Evolutionary conservation across 1,139 yeast species (phyloP), one percentile per base, ranked within the genome.

Genomic region (Yamadazyma dendronema): DNA sequence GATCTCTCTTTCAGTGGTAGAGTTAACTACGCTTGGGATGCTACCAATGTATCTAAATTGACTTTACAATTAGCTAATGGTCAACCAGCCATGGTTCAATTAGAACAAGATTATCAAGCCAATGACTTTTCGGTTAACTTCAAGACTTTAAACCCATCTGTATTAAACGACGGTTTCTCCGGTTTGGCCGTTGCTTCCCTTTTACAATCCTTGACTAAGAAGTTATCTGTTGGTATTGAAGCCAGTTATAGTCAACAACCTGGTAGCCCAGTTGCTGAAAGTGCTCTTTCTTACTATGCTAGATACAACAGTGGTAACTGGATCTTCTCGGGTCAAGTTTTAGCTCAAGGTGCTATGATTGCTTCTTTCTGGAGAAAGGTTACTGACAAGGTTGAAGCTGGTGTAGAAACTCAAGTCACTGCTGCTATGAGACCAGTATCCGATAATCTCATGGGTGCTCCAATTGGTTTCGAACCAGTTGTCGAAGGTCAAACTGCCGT

Each of bases 341-440:
- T 88, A 64, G 96, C 95, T 40, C 92, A 86, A 63, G 98, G 98
- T 60, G 81, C 95, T 28, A 61, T 89, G 38, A 74, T 84, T 48
- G 92, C 94, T 35, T 84, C 96, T 21, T 90, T 87, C 81, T 90
- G 95, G 94, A 84, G 95, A 73, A 85, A 78, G 62, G 89, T 90
- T 52, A 77, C 94, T 42, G 90, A 87, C 54, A 85, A 84, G 61
- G 95, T 92, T 45, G 97, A 92, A 71, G 97, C 96, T 42, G 98
- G 97, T 68, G 74, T 92, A 49, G 97, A 92, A 72, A 85, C 97
- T 42, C 86, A 87, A 53, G 62, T 92, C 52, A 81, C 84, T 54
- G 88, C 92, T 33, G 77, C 84, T 46, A 77, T 86, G 65, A 79
- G 77, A 56, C 95, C 92, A 56, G 75, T 85, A 49, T 77, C 84